Base-by-base conservation (phyloP, 1,284 basidiomycete species). In the Hymenochaete sp. region DNA sequence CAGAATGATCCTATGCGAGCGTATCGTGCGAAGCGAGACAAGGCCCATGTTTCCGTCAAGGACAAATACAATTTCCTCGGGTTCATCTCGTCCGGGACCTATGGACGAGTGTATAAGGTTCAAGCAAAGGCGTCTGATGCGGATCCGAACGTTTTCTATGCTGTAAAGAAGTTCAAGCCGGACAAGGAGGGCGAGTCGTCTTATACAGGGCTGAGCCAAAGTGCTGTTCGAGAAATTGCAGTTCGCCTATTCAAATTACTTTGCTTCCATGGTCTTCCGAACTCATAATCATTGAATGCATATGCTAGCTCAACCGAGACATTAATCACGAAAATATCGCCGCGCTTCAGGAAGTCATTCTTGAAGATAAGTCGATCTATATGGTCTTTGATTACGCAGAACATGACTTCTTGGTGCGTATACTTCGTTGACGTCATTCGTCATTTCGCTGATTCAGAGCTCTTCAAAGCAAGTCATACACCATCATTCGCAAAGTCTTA, bases 381-480 rank as follows among this genome's bases (percentile, higher is more conserved):
- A 96, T 99, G 89, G 92, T 98, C 13, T 98, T 98, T 55, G 93
- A 98, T 56, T 99, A 96, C 55, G 93, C 95, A 3, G 96, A 98
- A 58, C 96, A 99, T 59, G 96, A 99, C 63, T 95, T 97, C 59
- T 70, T 97, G 37, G 91, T 91, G 54, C 51, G 85, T 69, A 19
- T 16, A 11, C 24, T 26, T 38, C 18, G 13, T 31, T 29, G 14
- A 4, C 2, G 24, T 7, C 11, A 18, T 10, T n/a, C n/a, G 4
- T n/a, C 2, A 24, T 33, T 18, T 52, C 31, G 49, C 52, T 33
- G 38, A 38, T 19, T 43, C 53, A 31, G 33, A 11, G 10, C 22
- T 10, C 21, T 10, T 28, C 36, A 9, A 51, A 95, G 87, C 93
- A 98, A 90, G 83, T 98, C 50, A 98, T 98, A 41, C 93, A 98